Evolutionary conservation across 345 rosid genomes (phyloP).

Genomic region (Hevea brasiliensis): DNA sequence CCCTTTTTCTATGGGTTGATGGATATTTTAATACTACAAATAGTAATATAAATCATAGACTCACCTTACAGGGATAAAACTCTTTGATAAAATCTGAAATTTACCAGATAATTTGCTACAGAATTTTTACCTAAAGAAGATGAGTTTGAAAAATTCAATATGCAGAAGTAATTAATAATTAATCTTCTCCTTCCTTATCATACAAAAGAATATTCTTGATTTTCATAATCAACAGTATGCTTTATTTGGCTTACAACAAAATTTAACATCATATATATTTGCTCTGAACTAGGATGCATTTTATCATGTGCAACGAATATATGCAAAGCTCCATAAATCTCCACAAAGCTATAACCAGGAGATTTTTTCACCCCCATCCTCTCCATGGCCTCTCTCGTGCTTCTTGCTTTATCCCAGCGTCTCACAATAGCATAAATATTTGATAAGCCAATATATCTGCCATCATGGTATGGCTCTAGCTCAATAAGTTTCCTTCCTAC

Average conservation of each 20-base stretch:
- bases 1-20: too few species aligned
- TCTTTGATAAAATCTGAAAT: too few species aligned
- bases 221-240: constrained; percentile 25
- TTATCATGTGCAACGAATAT: constrained; percentile 70
- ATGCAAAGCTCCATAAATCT: constrained; percentile 47
- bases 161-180: neutral
- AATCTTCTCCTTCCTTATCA: neutral
- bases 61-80: too few species aligned
- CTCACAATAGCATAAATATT: constrained; percentile 57
- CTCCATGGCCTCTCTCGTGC: constrained; percentile 72
- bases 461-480: constrained; percentile 69
- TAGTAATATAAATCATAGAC: too few species aligned
- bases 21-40: too few species aligned
- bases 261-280: constrained; percentile 45
- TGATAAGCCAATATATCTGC: constrained; percentile 66
- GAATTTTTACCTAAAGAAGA: too few species aligned
- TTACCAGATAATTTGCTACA: too few species aligned
- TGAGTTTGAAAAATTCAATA: too few species aligned
- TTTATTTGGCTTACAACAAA: constrained; percentile 46
- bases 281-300: constrained; percentile 40
- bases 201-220: constrained; percentile 16
- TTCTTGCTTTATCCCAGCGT: constrained; percentile 65
- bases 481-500: constrained; percentile 75
- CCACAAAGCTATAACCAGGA: constrained; percentile 68
- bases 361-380: constrained; percentile 72